phyloP scores from a whole-genome alignment of 768 basidiomycete species.

The Suillus plorans region DNA sequence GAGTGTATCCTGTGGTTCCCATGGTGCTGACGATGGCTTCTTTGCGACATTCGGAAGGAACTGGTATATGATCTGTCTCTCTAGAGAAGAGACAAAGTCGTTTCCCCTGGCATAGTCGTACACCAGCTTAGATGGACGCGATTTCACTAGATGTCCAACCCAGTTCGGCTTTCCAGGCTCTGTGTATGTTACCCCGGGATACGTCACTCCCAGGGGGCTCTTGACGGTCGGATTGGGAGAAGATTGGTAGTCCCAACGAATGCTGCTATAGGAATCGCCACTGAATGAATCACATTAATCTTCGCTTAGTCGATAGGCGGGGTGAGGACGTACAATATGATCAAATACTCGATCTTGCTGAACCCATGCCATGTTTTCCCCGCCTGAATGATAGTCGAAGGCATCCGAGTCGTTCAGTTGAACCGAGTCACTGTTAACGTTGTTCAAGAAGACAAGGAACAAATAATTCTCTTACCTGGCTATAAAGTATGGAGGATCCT shows the following conservation, averaged over 20 bases:
- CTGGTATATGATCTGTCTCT: constrained; percentile 35
- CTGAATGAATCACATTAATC: constrained; percentile 33
- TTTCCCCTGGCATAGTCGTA: constrained; percentile 62
- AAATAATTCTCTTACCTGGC: not conserved
- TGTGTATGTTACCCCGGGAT: constrained; percentile 46
- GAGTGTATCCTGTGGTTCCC: constrained; percentile 42
- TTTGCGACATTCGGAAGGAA: constrained; percentile 41
- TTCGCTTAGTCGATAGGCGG: not conserved
- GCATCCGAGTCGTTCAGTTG: constrained; percentile 2
- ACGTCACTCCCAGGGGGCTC: constrained; percentile 48
- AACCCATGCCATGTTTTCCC: constrained; percentile 44
- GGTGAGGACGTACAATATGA: constrained; percentile 51
- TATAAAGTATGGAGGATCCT: not conserved
- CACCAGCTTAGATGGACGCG: constrained; percentile 44
- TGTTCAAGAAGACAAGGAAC: not conserved
- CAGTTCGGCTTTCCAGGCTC: constrained; percentile 52
- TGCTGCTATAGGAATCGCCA: constrained; percentile 57
- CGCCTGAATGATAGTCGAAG: constrained; percentile 13
- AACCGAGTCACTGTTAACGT: not conserved
- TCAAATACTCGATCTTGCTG: constrained; percentile 37
- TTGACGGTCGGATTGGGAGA: constrained; percentile 34
- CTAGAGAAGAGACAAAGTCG: constrained; percentile 41
- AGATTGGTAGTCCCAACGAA: constrained; percentile 14
- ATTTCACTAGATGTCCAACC: constrained; percentile 56
- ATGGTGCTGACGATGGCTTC: constrained; percentile 38